These are phyloP conservation scores for Gaertneriomyces sp. DNA, from an alignment of 192 early-diverging fungal genomes.

Conservation along the genomic window DNA sequence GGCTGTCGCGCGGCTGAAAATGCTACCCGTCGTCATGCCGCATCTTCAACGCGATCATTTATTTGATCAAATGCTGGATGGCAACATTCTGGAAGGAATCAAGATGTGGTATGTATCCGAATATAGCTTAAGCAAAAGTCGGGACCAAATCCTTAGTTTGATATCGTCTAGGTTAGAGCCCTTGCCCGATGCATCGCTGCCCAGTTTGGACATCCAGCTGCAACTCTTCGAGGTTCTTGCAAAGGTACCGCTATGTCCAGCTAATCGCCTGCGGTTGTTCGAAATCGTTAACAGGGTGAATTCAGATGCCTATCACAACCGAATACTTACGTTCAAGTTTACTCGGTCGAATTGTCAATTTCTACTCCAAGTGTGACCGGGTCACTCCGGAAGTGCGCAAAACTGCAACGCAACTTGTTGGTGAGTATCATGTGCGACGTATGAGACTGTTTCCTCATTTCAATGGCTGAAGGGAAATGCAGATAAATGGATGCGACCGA, in stretches of 20 bases:
- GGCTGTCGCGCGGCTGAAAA: conserved; percentile 66
- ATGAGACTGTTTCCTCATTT: neutral
- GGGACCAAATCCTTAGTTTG: neutral
- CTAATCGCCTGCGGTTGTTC: too few relatives aligned
- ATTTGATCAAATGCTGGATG: conserved; percentile 75
- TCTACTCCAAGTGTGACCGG: conserved; percentile 83
- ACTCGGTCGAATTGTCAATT: conserved; percentile 80
- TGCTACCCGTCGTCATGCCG: conserved; percentile 53
- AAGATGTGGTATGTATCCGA: conserved; percentile 55
- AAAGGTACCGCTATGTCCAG: conserved; percentile 41
- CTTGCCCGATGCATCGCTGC: conserved; percentile 80
- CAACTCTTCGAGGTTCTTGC: conserved; percentile 69
- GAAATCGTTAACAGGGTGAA: conserved; percentile 1
- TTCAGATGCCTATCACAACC: conserved; percentile 62
- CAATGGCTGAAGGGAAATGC: conserved; percentile 18
- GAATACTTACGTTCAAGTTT: conserved; percentile 76
- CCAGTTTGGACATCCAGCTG: conserved; percentile 82
- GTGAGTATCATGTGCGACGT: conserved; percentile 8
- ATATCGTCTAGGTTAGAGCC: conserved; percentile 69
- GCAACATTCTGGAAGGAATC: conserved; percentile 79
- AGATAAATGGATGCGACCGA: conserved; percentile 81
- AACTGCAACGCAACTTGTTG: conserved; percentile 67
- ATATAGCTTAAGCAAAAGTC: neutral
- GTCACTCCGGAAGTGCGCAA: conserved; percentile 66
- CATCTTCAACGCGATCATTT: conserved; percentile 55